phyloP scores from a whole-genome alignment of 176 grass and related monocot species.

The Eragrostis nindensis region DNA sequence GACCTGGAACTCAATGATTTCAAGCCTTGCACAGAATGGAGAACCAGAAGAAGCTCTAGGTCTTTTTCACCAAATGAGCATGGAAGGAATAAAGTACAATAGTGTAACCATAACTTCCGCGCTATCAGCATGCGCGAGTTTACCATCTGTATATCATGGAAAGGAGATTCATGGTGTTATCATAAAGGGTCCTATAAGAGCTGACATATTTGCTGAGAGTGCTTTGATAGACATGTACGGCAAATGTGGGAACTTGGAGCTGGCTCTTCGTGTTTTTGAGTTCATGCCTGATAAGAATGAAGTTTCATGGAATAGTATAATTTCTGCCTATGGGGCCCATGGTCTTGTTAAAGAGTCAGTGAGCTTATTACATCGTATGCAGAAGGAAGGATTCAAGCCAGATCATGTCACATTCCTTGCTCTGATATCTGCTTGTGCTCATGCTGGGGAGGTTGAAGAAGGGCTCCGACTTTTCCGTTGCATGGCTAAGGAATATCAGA shows the following conservation, averaged over 20 bases:
- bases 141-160: conserved; percentile 75
- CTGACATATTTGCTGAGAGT: conserved; percentile 72
- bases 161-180: conserved; percentile 89
- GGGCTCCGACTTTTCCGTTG: conserved; percentile 60
- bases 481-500: conserved; percentile 64
- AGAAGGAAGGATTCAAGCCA: conserved; percentile 63
- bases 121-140: conserved; percentile 72
- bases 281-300: conserved; percentile 74
- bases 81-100: conserved; percentile 63
- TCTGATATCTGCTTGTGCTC: conserved; percentile 84
- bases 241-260: conserved; percentile 74
- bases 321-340: conserved; percentile 81
- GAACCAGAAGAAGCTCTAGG: conserved; percentile 69
- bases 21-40: conserved; percentile 80
- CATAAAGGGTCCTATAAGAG: conserved; percentile 58
- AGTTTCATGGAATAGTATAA: conserved; percentile 94
- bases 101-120: conserved; percentile 77
- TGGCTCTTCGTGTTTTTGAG: conserved; percentile 69
- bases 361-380: conserved; percentile 63
- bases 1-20: conserved; percentile 94
- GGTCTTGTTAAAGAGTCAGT: conserved; percentile 73
- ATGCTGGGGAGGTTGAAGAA: conserved; percentile 76
- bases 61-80: conserved; percentile 75
- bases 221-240: conserved; percentile 90
- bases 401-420: conserved; percentile 87